Conservation (phyloP, 2,329 filamentous ascomycete genomes). For the Pseudocercospora cruenta region DNA sequence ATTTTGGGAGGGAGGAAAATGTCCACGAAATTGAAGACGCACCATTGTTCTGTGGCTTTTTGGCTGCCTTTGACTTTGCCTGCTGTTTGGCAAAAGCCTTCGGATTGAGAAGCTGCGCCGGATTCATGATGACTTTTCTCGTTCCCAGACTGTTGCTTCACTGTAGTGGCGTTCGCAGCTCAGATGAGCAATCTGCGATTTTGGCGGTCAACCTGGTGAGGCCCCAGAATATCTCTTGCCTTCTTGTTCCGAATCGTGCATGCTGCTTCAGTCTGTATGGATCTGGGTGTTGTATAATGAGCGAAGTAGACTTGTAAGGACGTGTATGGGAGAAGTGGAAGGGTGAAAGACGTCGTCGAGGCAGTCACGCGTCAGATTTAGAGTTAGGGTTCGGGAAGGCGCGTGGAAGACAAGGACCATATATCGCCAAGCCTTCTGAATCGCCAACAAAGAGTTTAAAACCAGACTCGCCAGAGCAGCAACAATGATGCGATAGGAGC, state of each 20-base stretch:
- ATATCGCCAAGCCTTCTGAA: background rate
- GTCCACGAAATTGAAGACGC: conserved; percentile 22
- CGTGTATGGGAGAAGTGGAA: too few species aligned
- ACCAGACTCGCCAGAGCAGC: too few species aligned
- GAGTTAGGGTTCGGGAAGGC: background rate
- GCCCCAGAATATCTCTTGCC: background rate
- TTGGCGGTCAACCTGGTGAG: background rate
- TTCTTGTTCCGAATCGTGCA: background rate
- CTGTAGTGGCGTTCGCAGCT: background rate
- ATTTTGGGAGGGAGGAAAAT: background rate
- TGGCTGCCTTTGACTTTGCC: conserved; percentile 31
- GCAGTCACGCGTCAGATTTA: too few species aligned
- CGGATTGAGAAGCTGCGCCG: conserved; percentile 42
- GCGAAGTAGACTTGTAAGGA: background rate
- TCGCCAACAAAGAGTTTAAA: too few species aligned
- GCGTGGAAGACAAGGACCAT: background rate
- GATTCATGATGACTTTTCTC: conserved; percentile 34
- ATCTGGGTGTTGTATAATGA: too few species aligned
- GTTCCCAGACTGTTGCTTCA: background rate
- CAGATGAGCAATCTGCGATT: background rate
- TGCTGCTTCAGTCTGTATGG: too few species aligned
- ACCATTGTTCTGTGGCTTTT: conserved; percentile 36
- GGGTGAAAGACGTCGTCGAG: background rate
- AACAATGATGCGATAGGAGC: too few species aligned
- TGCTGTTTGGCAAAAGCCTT: conserved; percentile 43